Evolutionary conservation across 176 grass and related monocot genomes (phyloP).

Genomic region (Puya raimondii): DNA sequence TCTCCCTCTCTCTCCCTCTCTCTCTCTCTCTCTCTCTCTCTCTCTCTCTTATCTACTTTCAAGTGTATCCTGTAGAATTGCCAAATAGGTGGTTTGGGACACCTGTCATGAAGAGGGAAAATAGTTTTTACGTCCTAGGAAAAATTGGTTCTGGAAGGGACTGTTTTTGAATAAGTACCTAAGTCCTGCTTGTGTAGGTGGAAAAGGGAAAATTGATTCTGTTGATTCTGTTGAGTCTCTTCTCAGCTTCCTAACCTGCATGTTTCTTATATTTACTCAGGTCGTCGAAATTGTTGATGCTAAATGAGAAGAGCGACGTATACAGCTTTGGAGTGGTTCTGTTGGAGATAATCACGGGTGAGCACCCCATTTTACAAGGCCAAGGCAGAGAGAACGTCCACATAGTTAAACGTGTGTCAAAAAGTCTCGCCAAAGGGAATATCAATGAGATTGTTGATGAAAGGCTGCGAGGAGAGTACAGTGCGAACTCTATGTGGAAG

Average conservation of each 20-base stretch:
- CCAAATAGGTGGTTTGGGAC: no score
- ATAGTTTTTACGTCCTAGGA: background rate
- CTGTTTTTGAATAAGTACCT: no score
- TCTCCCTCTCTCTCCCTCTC: no score
- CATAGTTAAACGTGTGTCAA: conserved; percentile 16
- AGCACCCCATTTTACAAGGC: conserved; percentile 6
- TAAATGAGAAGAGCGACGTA: conserved; percentile 20
- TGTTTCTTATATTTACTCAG: no score
- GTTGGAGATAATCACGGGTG: conserved; percentile 11
- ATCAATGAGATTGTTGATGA: conserved; percentile 15
- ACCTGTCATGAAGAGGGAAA: background rate
- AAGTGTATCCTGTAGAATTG: no score
- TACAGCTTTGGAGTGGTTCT: conserved; percentile 10
- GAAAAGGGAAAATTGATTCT: no score
- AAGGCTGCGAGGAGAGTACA: conserved; percentile 12
- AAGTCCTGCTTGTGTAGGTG: no score
- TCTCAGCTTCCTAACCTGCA: no score
- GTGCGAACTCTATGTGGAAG: conserved; percentile 22
- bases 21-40: no score
- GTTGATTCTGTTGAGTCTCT: no score
- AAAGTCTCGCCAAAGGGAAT: conserved; percentile 11
- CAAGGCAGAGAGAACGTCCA: background rate
- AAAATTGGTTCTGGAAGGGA: background rate
- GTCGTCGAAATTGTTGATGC: no score
- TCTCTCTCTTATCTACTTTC: no score